Percentiles rank a stretch among this genome's conserved stretches.
These are phyloP conservation scores for Sanghuangporus sanghuang DNA, from an alignment of 1,284 basidiomycete species.

Conservation along the genomic window DNA sequence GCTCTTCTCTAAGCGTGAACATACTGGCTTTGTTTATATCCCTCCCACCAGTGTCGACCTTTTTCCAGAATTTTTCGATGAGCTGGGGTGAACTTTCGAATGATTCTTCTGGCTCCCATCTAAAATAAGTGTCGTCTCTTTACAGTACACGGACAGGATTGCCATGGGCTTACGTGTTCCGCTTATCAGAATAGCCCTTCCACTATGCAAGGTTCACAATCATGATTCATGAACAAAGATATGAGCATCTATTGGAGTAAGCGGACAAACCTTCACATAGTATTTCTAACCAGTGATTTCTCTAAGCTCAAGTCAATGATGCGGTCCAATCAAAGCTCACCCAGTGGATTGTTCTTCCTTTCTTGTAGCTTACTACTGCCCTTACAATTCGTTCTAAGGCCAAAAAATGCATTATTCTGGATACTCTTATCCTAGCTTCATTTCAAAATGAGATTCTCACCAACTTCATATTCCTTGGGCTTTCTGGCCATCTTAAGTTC, in stretches of 20 bases:
- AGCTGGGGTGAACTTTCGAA: conserved; percentile 54
- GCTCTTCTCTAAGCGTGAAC: conserved; percentile 52
- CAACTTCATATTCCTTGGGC: conserved; percentile 59
- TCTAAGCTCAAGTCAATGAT: background rate
- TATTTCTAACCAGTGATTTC: conserved; percentile 40
- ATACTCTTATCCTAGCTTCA: background rate
- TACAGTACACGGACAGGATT: background rate
- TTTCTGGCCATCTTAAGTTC: conserved; percentile 23
- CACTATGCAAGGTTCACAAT: conserved; percentile 38
- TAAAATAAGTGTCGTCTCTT: conserved; percentile 23
- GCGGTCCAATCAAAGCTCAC: conserved; percentile 28
- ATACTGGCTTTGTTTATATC: conserved; percentile 41
- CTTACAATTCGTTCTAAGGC: conserved; percentile 16
- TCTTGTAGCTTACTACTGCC: conserved; percentile 27
- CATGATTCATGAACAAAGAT: background rate
- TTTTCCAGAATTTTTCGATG: conserved; percentile 55
- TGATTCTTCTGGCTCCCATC: conserved; percentile 65
- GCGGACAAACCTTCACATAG: conserved; percentile 46
- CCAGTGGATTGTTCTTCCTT: conserved; percentile 39
- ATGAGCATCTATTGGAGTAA: background rate
- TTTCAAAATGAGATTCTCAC: conserved; percentile 32
- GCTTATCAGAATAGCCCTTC: conserved; percentile 56
- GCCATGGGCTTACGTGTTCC: conserved; percentile 54
- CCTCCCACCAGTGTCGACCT: conserved; percentile 43
- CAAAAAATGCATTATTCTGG: background rate